Conservation (phyloP, 192 early-diverging fungal genomes). For the Coemansia sp. region DNA sequence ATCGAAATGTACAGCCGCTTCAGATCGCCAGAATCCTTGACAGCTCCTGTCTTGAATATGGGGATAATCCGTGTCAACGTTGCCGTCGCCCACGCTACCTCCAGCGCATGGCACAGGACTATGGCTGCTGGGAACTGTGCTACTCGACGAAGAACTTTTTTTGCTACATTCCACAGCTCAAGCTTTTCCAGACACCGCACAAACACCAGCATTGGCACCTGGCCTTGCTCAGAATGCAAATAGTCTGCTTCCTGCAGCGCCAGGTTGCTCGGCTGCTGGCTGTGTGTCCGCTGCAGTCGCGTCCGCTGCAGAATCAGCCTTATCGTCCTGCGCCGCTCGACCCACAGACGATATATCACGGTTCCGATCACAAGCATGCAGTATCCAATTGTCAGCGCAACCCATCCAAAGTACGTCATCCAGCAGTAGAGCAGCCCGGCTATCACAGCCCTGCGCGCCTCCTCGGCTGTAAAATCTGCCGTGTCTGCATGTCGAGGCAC, state of each 20-base stretch:
- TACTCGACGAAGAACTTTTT: slow-evolving; percentile 33
- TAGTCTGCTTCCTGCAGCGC: not conserved
- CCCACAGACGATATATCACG: slow-evolving; percentile 21
- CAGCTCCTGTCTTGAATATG: slow-evolving; percentile 10
- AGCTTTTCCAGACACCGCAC: slow-evolving; percentile 10
- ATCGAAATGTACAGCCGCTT: slow-evolving; percentile 28
- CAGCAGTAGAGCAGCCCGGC: slow-evolving; percentile 30
- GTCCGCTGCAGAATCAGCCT: slow-evolving; percentile 13
- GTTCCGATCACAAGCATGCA: slow-evolving; percentile 17
- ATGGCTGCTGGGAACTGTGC: slow-evolving; percentile 37
- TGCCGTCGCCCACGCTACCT: slow-evolving; percentile 32
- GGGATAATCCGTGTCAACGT: slow-evolving; percentile 23
- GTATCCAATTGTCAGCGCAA: slow-evolving; percentile 25
- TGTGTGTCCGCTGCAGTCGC: not conserved
- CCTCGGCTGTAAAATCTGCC: not conserved
- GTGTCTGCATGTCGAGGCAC: slow-evolving; percentile 9
- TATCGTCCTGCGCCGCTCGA: slow-evolving; percentile 12
- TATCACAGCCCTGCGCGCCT: slow-evolving; percentile 20
- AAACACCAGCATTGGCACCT: slow-evolving; percentile 15
- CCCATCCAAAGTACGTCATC: slow-evolving; percentile 43
- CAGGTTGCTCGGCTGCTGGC: not conserved
- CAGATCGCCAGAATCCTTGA: slow-evolving; percentile 5
- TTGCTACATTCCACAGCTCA: slow-evolving; percentile 24
- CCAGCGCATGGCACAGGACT: slow-evolving; percentile 24
- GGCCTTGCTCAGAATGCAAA: not conserved